Evolutionary conservation across 495 filamentous ascomycete genomes (phyloP).

Genomic region (Hypoxylon rickii): DNA sequence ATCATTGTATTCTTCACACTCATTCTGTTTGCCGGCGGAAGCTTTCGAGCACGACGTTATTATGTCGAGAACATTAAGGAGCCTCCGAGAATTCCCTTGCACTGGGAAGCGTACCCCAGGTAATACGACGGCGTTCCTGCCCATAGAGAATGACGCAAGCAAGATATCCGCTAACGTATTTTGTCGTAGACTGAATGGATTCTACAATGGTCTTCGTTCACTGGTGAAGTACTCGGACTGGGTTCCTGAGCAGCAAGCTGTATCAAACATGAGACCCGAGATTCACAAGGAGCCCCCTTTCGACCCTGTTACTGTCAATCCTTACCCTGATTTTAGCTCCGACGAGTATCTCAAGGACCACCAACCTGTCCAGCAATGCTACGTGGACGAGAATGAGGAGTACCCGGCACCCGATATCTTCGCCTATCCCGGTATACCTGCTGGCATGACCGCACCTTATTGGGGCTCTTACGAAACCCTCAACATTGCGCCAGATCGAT

Average conservation of each 20-base stretch:
- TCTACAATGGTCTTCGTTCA: conserved; percentile 70
- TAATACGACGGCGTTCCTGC: conserved; percentile 6
- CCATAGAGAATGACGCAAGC: no score
- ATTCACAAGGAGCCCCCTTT: conserved; percentile 41
- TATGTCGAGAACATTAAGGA: conserved; percentile 17
- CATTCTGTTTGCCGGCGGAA: conserved; percentile 26
- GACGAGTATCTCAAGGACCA: conserved; percentile 59
- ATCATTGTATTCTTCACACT: conserved; percentile 28
- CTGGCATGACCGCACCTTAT: conserved; percentile 72
- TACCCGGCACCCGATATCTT: conserved; percentile 63
- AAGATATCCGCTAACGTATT: no score
- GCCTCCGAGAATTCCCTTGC: conserved; percentile 30
- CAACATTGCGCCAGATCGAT: conserved; percentile 73
- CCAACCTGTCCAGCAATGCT: conserved; percentile 67
- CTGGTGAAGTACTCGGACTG: conserved; percentile 63
- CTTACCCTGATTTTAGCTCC: conserved; percentile 65
- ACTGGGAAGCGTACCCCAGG: conserved; percentile 34
- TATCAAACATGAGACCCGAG: conserved; percentile 25
- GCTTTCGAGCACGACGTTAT: conserved; percentile 28
- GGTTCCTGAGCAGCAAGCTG: conserved; percentile 64
- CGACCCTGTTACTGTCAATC: conserved; percentile 60
- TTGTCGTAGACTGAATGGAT: conserved; percentile 59
- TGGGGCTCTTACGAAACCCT: conserved; percentile 75
- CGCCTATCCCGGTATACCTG: conserved; percentile 66
- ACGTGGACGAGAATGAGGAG: conserved; percentile 62